Base-by-base conservation (phyloP, 1,284 basidiomycete species). In the Cryptococcus sp. region DNA sequence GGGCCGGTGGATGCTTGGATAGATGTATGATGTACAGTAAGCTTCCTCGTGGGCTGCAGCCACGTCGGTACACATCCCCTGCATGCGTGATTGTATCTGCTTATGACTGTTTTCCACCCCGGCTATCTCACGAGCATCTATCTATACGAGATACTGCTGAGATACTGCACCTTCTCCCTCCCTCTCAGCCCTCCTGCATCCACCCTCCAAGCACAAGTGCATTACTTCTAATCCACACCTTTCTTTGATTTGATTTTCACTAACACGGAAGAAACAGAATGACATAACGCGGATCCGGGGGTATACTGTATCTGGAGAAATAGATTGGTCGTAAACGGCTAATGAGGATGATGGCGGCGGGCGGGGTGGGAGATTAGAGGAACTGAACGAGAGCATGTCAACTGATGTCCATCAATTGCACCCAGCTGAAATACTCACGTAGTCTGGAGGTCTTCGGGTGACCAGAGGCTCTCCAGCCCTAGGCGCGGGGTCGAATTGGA, bases 401-500 rank as follows among this genome's bases (percentile, higher is more conserved):
- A 38, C 37, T 20, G n/a, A 18, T 6, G 18, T 51, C n/a, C 23
- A n/a, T n/a, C n/a, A 45, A 33, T 18, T 9, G 15, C n/a, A 7
- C 20, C 8, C 44, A 8, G 4, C 7, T 5, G 28, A 13, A 15
- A 38, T 46, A 74, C 79, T 72, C 53, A 95, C 91, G 80, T 95
- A 94, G 82, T 99, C 96, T 74, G 95, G 96, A 76, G 98, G 95
- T 79, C 95, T 89, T 79, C 95, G 86, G 71, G 94, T 93, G 62
- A 99, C 95, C 57, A 99, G 85, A 47, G 95, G 95, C 79, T 98
- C 96, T 66, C 95, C 96, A 67, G 95, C 93, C 76, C 95, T 84
- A 67, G 96, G 95, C 66, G 95, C 95, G 69, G 95, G 95, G 80
- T 99, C 95, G 78, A 98, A 99, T 85, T 99, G 95, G 78, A 99